Percentiles rank a stretch among this genome's conserved stretches.
Evolutionary conservation across 2,329 filamentous ascomycete genomes (phyloP).

Genomic region (Bipolaris gigantea): DNA sequence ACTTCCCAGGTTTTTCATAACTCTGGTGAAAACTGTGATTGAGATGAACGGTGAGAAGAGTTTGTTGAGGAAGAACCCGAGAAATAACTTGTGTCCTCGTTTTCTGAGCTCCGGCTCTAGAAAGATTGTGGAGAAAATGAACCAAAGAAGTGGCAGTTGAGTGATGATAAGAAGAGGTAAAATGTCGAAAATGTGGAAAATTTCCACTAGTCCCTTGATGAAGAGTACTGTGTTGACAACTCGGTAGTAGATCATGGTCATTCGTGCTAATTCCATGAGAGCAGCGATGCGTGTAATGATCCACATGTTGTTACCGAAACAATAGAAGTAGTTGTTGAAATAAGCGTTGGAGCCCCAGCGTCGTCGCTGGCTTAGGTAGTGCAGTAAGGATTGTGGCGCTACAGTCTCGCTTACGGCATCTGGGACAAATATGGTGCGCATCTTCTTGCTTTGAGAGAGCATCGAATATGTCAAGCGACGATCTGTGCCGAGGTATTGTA

Average conservation of each 20-base stretch:
- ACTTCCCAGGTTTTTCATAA: constrained; percentile 1
- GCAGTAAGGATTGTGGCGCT: background rate
- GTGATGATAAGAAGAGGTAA: constrained; percentile 1
- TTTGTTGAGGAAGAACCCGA: background rate
- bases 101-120: constrained; percentile 1
- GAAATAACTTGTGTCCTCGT: background rate
- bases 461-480: constrained; percentile 1
- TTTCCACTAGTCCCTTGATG: background rate
- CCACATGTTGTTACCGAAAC: background rate
- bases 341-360: constrained; percentile 1
- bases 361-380: constrained; percentile 2
- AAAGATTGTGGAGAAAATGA: background rate
- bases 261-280: background rate
- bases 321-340: constrained; percentile 4
- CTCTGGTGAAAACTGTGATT: constrained; percentile 1
- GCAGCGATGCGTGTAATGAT: constrained; percentile 2
- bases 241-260: constrained; percentile 1
- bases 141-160: constrained; percentile 1
- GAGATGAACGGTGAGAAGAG: background rate
- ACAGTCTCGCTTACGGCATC: background rate
- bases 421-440: constrained; percentile 1
- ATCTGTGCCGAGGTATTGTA: constrained; percentile 1
- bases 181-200: background rate
- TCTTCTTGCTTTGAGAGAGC: constrained; percentile 1
- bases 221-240: constrained; percentile 1